Base-by-base conservation (phyloP, 495 filamentous ascomycete genomes). In the Penicillium flavigenum region DNA sequence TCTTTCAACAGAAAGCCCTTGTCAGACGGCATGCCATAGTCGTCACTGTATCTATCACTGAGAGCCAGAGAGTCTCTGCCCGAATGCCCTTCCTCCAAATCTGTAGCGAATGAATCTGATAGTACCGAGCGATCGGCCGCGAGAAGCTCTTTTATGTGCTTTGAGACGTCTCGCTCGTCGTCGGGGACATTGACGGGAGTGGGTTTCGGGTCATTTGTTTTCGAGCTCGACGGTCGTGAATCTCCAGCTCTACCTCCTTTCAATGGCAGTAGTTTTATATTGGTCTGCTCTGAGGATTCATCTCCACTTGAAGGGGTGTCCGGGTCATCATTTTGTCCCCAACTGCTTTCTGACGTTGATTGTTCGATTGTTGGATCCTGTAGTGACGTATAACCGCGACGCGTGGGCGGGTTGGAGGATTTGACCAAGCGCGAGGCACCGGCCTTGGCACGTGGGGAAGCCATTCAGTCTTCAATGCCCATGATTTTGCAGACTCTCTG, bases 41-140 rank as follows among this genome's bases (percentile, higher is more conserved):
- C 63, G 20, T 71, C 68, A 19, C 60, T 60, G 14, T 64, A 69
- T 7, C 61, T 58, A 11, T 69, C 68, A 19, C 60, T 58, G n/a
- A 68, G 39, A 6, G 41, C 39, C 29, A 59, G 43, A 14, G 56
- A 51, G 11, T 20, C 19, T 45, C 42, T 52, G 39, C 45, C 16
- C 12, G 64, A 65, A 27, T 56, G 46, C 6, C 51, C 57, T 36
- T 63, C 63, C 22, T 69, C 59, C 16, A 69, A 47, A 44, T 69
- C 66, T 5, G 63, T 53, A 42, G 63, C 41, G 47, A 69, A 69
- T 5, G 66, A 60, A 10, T 69, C 55, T 10, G 54, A 46, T 0
- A 67, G 22, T 14, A 50, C 26, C 20, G 38, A 45, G 38, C 50
- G 54, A 20, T 67, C 61, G 3, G 47, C 47, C 3, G 50, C 52